phyloP scores from a whole-genome alignment of 1,139 yeast genomes.

The Suhomyces terraborum region DNA sequence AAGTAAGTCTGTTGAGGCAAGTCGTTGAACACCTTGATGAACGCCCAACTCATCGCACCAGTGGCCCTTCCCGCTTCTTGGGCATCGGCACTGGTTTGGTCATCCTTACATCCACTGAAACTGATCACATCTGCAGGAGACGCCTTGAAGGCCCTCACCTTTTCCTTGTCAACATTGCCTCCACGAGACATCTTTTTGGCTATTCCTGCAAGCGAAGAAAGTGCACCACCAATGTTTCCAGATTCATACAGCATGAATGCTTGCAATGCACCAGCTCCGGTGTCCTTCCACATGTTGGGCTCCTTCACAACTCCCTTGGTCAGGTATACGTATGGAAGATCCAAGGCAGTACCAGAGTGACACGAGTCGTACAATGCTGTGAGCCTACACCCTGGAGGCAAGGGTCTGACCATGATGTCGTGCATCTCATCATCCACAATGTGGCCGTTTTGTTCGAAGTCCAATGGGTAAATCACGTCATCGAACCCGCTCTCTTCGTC shows the following conservation, averaged over 20 bases:
- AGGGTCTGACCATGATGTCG: conserved; percentile 72
- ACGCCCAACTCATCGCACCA: conserved; percentile 95
- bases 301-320: conserved; percentile 91
- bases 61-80: conserved; percentile 74
- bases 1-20: conserved; percentile 76
- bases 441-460: conserved; percentile 72
- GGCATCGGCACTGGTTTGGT: conserved; percentile 81
- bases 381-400: conserved; percentile 80
- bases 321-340: conserved; percentile 84
- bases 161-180: conserved; percentile 31
- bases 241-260: conserved; percentile 73
- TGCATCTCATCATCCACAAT: conserved; percentile 87
- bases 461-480: conserved; percentile 90
- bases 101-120: conserved; percentile 89
- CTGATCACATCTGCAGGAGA: conserved; percentile 88
- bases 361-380: conserved; percentile 92
- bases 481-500: conserved; percentile 92
- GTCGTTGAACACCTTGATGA: conserved; percentile 66
- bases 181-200: conserved; percentile 45
- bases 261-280: conserved; percentile 72
- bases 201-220: conserved; percentile 46
- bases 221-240: conserved; percentile 64
- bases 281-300: conserved; percentile 83
- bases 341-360: conserved; percentile 90
- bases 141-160: conserved; percentile 55